Base-by-base conservation (phyloP, 306 rosid species). In the Quercus aquifolioides region DNA sequence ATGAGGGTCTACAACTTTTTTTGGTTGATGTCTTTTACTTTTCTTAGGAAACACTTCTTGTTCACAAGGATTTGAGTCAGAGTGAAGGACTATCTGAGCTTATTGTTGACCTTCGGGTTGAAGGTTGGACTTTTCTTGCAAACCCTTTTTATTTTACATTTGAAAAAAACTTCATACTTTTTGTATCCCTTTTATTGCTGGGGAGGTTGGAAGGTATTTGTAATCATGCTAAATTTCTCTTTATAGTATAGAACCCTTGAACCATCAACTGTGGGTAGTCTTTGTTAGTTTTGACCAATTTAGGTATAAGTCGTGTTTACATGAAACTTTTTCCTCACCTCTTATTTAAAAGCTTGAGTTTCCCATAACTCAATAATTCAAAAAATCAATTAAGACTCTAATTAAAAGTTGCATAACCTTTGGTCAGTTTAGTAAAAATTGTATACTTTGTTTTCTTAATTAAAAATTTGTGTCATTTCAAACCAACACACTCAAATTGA, bases 11-110 rank as follows among this genome's bases (percentile, higher is more conserved):
- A 31, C 74, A 19, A 10, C 76, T 21, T 54, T 41, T 33, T 64
- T 23, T 74, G 76, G 55, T 21, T 76, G 52, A 21, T 41, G 46
- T 69, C 21, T 72, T 72, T 73, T 85, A 75, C 80, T 80, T 74
- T 84, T 82, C 73, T 73, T 86, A 96, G 99, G 99, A 96, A 88
- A 96, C 99, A 35, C 98, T 96, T 77, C 97, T 96, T 80, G 92
- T 91, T 72, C 99, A 96, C 81, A 87, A 90, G 84, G 97, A 90
- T 80, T 71, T 96, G 18, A 49, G 76, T 52, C 85, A 75, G 41
- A 76, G 88, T 31, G 86, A 85, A 64, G 86, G 82, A 76, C 78
- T 95, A 68, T 76, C 89, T 86, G 90, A 87, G 74, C 89, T 96
- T 80, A 60, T 76, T 68, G 89, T 89, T 81, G 92, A 91, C 76